A percentile compares a stretch with the other conserved stretches of the same genome.
Conservation (phyloP, 176 grass and related monocot genomes). For the Tillandsia fasciculata region DNA sequence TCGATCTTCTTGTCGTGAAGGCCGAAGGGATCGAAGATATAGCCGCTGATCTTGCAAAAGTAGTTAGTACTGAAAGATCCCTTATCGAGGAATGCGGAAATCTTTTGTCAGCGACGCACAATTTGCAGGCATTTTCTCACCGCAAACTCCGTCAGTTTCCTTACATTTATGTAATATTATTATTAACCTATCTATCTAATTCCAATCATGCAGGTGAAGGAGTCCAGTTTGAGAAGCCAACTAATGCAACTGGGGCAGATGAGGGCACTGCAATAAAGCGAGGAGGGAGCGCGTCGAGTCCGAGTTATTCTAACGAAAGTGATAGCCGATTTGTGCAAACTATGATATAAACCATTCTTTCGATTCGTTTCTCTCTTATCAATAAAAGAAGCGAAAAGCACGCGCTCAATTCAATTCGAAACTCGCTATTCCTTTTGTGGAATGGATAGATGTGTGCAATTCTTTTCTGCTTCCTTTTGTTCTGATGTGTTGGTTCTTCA, state of each 20-base stretch:
- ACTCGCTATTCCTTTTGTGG: no score
- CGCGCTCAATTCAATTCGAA: no score
- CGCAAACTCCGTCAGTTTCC: background rate
- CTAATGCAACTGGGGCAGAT: slow-evolving; percentile 37
- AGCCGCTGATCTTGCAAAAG: slow-evolving; percentile 43
- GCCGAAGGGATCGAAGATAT: slow-evolving; percentile 38
- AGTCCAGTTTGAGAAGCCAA: slow-evolving; percentile 62
- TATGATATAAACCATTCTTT: no score
- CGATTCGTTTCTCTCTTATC: no score
- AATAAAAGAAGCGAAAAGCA: no score
- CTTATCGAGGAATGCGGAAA: slow-evolving; percentile 66
- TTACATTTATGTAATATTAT: background rate
- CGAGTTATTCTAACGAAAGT: no score
- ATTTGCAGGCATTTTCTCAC: slow-evolving; percentile 53
- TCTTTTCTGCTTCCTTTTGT: no score
- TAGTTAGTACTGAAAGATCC: slow-evolving; percentile 35
- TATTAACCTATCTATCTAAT: background rate
- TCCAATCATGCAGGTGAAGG: slow-evolving; percentile 40
- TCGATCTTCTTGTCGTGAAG: slow-evolving; percentile 20
- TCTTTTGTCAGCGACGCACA: slow-evolving; percentile 48
- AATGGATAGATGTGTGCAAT: no score
- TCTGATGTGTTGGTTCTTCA: no score
- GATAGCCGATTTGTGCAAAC: no score
- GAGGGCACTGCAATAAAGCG: slow-evolving; percentile 11
- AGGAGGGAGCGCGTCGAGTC: background rate